Evolutionary conservation across 2,329 filamentous ascomycete genomes (phyloP).

Genomic region (Zopfia rhizophila): DNA sequence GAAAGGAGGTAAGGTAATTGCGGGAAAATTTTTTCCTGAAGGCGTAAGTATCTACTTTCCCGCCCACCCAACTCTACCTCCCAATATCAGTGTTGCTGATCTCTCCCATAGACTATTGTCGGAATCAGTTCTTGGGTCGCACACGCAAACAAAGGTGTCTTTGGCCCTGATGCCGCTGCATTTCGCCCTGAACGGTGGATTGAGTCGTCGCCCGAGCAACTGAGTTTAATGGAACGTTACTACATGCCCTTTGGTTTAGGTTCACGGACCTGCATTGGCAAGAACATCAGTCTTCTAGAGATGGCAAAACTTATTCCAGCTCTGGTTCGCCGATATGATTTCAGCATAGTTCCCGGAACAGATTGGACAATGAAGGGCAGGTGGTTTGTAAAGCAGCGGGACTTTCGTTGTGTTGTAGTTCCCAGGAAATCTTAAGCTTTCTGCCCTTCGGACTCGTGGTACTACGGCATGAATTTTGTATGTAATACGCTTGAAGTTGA

Average conservation of each 20-base stretch:
- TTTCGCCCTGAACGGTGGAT: slow-evolving; percentile 60
- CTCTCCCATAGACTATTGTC: slow-evolving; percentile 52
- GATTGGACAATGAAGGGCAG: slow-evolving; percentile 26
- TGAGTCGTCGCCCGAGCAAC: too few relatives aligned
- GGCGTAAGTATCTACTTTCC: slow-evolving; percentile 24
- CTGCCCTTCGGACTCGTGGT: too few relatives aligned
- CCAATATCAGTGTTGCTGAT: slow-evolving; percentile 7
- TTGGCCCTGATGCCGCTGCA: slow-evolving; percentile 47
- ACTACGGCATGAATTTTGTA: too few relatives aligned
- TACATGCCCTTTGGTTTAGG: slow-evolving; percentile 30
- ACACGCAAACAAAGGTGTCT: slow-evolving; percentile 54
- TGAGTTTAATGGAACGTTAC: too few relatives aligned
- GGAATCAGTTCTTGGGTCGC: slow-evolving; percentile 59
- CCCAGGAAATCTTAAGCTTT: too few relatives aligned
- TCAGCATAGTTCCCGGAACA: slow-evolving; percentile 8
- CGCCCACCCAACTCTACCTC: not conserved
- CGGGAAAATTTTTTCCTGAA: slow-evolving; percentile 54
- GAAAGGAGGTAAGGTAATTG: slow-evolving; percentile 31
- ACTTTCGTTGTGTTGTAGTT: too few relatives aligned
- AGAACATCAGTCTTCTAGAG: slow-evolving; percentile 29
- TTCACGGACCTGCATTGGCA: slow-evolving; percentile 27
- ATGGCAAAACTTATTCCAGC: slow-evolving; percentile 29
- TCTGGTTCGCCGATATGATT: slow-evolving; percentile 23
- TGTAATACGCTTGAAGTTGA: too few relatives aligned
- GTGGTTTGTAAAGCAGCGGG: slow-evolving; percentile 28